These are phyloP conservation scores for Zymoseptoria crescenta DNA, from an alignment of 2,329 filamentous ascomycete species.

Conservation along the genomic window DNA sequence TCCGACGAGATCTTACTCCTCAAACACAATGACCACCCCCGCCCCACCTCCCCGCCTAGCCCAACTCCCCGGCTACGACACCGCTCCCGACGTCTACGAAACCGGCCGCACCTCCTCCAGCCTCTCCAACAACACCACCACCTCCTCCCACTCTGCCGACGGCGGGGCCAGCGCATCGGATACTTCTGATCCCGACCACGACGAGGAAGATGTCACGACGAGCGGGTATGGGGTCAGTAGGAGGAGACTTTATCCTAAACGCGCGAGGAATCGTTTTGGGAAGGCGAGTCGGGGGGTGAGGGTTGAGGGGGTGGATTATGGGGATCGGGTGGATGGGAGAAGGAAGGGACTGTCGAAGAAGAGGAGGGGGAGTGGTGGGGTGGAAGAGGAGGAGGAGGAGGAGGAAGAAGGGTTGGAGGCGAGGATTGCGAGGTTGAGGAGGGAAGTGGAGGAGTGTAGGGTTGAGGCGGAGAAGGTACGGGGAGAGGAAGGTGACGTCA, in stretches of 20 bases:
- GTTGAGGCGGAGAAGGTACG: conserved; percentile 35
- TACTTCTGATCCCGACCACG: conserved; percentile 16
- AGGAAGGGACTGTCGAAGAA: conserved; percentile 68
- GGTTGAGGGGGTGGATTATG: conserved; percentile 74
- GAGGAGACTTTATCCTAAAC: conserved; percentile 64
- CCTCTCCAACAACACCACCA: conserved; percentile 6
- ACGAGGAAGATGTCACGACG: conserved; percentile 48
- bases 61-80: conserved; percentile 46
- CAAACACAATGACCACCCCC: neutral
- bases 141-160: conserved; percentile 11
- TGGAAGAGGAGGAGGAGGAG: conserved; percentile 57
- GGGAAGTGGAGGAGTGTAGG: conserved; percentile 64
- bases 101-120: neutral
- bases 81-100: conserved; percentile 73
- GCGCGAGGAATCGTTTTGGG: conserved; percentile 73
- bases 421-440: conserved; percentile 72
- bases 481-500: conserved; percentile 37
- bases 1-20: neutral
- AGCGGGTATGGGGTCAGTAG: conserved; percentile 58
- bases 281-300: conserved; percentile 59
- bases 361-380: conserved; percentile 37
- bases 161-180: conserved; percentile 11
- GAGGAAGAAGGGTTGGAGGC: conserved; percentile 69
- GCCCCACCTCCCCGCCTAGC: conserved; percentile 7
- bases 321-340: conserved; percentile 75